phyloP scores from a whole-genome alignment of 306 rosid species.

The Castanea crenata region DNA sequence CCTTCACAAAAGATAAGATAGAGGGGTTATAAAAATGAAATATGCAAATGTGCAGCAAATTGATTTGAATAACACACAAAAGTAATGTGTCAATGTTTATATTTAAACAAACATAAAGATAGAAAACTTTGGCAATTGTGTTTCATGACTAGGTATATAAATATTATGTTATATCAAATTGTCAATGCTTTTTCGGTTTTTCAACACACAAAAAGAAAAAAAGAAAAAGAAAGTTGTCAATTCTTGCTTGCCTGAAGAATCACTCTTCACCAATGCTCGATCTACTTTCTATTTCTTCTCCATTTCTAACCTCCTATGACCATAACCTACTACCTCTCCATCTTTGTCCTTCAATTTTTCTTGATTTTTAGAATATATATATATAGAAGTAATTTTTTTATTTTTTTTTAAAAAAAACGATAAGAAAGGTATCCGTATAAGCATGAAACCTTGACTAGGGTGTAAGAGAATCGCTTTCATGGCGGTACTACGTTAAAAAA shows the following conservation, averaged over 20 bases:
- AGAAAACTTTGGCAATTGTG: not conserved
- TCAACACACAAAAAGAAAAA: too few relatives aligned
- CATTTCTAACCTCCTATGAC: not conserved
- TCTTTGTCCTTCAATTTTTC: not conserved
- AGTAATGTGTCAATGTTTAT: too few relatives aligned
- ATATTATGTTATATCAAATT: not conserved
- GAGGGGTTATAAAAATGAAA: not conserved
- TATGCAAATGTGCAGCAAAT: not conserved
- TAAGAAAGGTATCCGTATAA: too few relatives aligned
- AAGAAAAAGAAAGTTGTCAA: not conserved
- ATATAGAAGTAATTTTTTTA: too few relatives aligned
- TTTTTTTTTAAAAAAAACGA: too few relatives aligned
- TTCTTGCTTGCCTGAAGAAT: not conserved
- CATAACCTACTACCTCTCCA: not conserved
- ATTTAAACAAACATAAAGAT: not conserved
- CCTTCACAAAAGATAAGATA: conserved; percentile 10
- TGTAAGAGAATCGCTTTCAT: too few relatives aligned
- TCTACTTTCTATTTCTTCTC: not conserved
- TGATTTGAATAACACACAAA: not conserved
- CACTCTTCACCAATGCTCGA: not conserved
- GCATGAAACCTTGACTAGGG: too few relatives aligned
- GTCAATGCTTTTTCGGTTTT: not conserved
- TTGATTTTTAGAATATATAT: too few relatives aligned
- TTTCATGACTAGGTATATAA: not conserved
- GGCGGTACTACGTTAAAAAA: not conserved